A percentile compares a stretch with the other conserved stretches of the same genome.
Conservation (phyloP, 768 basidiomycete genomes). For the Mycena leptocephala region DNA sequence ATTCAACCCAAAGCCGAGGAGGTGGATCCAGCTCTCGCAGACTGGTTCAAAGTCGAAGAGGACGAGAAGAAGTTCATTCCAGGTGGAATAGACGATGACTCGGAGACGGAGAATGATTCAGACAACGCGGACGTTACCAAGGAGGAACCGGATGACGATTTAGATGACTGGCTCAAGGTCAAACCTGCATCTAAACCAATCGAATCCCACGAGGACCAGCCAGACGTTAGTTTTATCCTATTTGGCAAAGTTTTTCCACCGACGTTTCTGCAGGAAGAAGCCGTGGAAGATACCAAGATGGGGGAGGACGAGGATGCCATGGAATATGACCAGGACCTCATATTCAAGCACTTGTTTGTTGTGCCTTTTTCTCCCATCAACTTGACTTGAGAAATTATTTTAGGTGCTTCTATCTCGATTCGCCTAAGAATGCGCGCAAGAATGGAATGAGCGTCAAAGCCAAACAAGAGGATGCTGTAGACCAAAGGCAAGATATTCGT, state of each 20-base stretch:
- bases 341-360: slow-evolving; percentile 88
- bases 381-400: slow-evolving; percentile 10
- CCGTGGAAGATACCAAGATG: slow-evolving; percentile 68
- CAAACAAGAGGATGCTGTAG: slow-evolving; percentile 68
- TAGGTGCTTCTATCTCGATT: slow-evolving; percentile 93
- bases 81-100: slow-evolving; percentile 60
- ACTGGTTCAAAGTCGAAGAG: slow-evolving; percentile 75
- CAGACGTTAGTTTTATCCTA: slow-evolving; percentile 12
- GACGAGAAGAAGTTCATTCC: slow-evolving; percentile 43
- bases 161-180: slow-evolving; percentile 61
- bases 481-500: slow-evolving; percentile 60
- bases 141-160: slow-evolving; percentile 43
- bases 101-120: slow-evolving; percentile 80
- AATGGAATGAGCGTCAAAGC: slow-evolving; percentile 75
- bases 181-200: slow-evolving; percentile 35
- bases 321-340: slow-evolving; percentile 85
- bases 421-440: slow-evolving; percentile 78
- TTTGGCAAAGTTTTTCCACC: background rate
- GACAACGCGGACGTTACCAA: slow-evolving; percentile 74
- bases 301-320: slow-evolving; percentile 79
- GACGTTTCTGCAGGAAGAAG: slow-evolving; percentile 39
- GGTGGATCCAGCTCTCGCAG: slow-evolving; percentile 66
- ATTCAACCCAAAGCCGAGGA: slow-evolving; percentile 47
- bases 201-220: slow-evolving; percentile 6
- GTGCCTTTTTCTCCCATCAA: slow-evolving; percentile 43